phyloP scores from a whole-genome alignment of 2,329 filamentous ascomycete genomes.

The Neoarthrinium moseri region DNA sequence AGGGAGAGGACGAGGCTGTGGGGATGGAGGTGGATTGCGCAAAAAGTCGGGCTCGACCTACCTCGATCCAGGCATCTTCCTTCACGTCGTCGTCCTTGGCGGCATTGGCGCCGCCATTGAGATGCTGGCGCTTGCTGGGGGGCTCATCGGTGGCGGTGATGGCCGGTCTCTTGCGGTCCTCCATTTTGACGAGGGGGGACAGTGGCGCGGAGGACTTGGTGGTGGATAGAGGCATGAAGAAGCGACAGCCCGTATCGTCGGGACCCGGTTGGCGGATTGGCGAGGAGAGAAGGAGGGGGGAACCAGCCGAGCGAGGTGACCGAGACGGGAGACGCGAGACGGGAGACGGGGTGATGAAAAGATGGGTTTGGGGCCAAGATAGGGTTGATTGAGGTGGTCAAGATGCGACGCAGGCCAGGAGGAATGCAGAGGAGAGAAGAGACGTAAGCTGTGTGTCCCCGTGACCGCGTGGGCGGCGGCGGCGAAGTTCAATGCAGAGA shows the following conservation, averaged over 20 bases:
- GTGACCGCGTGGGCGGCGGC: no score
- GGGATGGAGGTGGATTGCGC: conserved; percentile 22
- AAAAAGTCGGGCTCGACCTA: no score
- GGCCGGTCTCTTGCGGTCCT: conserved; percentile 97
- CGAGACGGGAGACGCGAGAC: no score
- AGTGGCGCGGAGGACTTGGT: conserved; percentile 67
- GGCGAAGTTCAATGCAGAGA: background rate
- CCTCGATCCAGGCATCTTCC: conserved; percentile 63
- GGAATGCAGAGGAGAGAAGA: no score
- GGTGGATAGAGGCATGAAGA: conserved; percentile 88
- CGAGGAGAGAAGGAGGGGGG: background rate
- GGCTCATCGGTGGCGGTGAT: conserved; percentile 80
- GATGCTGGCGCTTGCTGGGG: conserved; percentile 86
- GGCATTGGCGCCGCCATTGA: conserved; percentile 70
- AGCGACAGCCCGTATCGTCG: no score
- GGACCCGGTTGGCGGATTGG: no score
- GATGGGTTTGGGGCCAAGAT: no score
- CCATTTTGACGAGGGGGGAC: conserved; percentile 91
- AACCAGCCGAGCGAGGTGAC: no score
- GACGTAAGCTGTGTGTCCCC: no score
- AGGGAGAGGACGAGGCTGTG: background rate
- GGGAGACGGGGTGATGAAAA: no score
- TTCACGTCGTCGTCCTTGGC: conserved; percentile 57
- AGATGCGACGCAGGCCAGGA: no score
- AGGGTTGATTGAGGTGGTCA: no score